A percentile compares a stretch with the other conserved stretches of the same genome.
phyloP scores from a whole-genome alignment of 78 protist genomes.

The Trichosphaerium sp. region DNA sequence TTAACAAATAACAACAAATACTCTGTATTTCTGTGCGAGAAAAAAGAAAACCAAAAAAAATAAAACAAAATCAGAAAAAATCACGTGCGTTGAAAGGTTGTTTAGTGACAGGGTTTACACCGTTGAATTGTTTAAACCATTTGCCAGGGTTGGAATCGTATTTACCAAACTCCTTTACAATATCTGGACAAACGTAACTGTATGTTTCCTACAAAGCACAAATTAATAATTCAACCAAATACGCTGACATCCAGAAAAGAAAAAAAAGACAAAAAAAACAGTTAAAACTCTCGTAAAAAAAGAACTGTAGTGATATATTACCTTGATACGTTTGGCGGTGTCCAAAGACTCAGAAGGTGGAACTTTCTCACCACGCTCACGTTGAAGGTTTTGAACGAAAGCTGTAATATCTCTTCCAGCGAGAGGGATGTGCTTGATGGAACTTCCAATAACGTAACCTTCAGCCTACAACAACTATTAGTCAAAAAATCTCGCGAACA shows the following conservation, averaged over 20 bases:
- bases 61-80: background rate
- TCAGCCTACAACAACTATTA: constrained; percentile 43
- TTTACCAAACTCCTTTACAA: constrained; percentile 85
- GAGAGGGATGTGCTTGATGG: constrained; percentile 94
- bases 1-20: background rate
- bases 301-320: too few species aligned
- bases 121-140: constrained; percentile 48
- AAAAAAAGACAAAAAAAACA: too few species aligned
- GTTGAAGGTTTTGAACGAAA: constrained; percentile 86
- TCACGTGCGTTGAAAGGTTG: constrained; percentile 2
- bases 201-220: constrained; percentile 67
- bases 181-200: constrained; percentile 87
- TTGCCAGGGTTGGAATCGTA: constrained; percentile 82
- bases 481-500: background rate
- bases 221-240: background rate
- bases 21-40: background rate
- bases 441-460: constrained; percentile 92
- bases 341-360: constrained; percentile 88
- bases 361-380: constrained; percentile 86
- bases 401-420: constrained; percentile 96
- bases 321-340: constrained; percentile 81
- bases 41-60: background rate
- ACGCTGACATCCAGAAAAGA: background rate
- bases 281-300: background rate
- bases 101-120: constrained; percentile 53